A percentile compares a stretch with the other conserved stretches of the same genome.
These are phyloP conservation scores for Monascus ruber DNA, from an alignment of 2,329 filamentous ascomycete species.

Conservation along the genomic window DNA sequence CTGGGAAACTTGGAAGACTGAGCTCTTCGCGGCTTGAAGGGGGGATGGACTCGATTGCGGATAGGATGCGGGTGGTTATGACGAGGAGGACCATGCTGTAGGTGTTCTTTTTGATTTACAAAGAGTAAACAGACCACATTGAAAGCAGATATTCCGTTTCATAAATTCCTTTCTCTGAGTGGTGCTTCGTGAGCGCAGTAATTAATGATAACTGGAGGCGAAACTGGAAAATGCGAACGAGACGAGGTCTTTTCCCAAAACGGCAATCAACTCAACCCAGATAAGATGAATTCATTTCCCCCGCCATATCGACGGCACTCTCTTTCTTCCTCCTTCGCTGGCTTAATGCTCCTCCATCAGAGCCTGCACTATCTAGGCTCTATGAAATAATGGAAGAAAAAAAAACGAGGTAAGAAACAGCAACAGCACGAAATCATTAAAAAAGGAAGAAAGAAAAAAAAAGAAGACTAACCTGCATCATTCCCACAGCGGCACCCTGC, in stretches of 20 bases:
- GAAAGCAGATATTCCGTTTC: too few species aligned
- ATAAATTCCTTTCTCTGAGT: too few species aligned
- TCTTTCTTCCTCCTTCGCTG: slow-evolving; percentile 2
- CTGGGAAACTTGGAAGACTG: slow-evolving; percentile 19
- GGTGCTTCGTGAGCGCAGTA: too few species aligned
- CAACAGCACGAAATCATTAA: neutral
- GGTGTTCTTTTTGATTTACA: too few species aligned
- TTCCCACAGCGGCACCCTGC: neutral
- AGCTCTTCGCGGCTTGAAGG: slow-evolving; percentile 19
- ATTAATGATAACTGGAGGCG: too few species aligned
- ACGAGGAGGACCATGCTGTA: slow-evolving; percentile 31
- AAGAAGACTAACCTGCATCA: neutral
- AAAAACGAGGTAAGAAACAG: slow-evolving; percentile 14
- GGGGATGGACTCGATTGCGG: slow-evolving; percentile 27
- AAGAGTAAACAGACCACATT: too few species aligned
- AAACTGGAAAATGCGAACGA: neutral
- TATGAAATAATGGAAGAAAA: slow-evolving; percentile 19
- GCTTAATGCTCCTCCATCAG: slow-evolving; percentile 2
- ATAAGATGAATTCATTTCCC: neutral
- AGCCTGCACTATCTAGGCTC: slow-evolving; percentile 7
- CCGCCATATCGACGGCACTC: neutral
- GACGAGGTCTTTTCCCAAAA: slow-evolving; percentile 11
- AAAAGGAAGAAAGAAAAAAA: neutral
- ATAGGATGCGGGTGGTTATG: slow-evolving; percentile 28
- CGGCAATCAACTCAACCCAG: slow-evolving; percentile 9